Percentiles rank a stretch among this genome's conserved stretches.
Evolutionary conservation across 768 basidiomycete species (phyloP).

Genomic region (Tephrocybe sp.): DNA sequence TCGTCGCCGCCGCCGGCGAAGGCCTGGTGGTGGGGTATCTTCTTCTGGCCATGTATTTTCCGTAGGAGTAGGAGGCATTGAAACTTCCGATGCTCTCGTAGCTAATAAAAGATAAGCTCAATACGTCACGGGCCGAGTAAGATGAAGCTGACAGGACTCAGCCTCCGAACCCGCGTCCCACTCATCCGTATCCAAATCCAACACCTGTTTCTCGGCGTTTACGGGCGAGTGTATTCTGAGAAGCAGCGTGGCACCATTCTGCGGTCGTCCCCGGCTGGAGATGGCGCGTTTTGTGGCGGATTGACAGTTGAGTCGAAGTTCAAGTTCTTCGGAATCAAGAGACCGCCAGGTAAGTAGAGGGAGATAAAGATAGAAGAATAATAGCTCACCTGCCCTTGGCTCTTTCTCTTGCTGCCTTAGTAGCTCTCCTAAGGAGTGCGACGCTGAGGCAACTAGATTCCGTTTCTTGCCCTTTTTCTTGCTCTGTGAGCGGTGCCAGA

Average conservation of each 20-base stretch:
- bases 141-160: constrained; percentile 14
- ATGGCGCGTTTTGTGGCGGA: constrained; percentile 27
- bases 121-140: background rate
- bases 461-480: constrained; percentile 65
- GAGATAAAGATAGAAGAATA: background rate
- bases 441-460: constrained; percentile 51
- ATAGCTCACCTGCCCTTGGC: constrained; percentile 35
- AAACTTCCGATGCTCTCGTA: constrained; percentile 14
- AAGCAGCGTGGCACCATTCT: constrained; percentile 36
- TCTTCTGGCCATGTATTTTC: constrained; percentile 11
- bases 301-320: constrained; percentile 47
- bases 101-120: constrained; percentile 1
- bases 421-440: constrained; percentile 54
- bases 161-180: constrained; percentile 11
- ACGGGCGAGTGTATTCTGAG: constrained; percentile 27
- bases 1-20: constrained; percentile 28
- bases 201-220: background rate
- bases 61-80: constrained; percentile 17
- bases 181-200: background rate
- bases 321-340: constrained; percentile 32
- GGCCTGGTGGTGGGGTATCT: background rate
- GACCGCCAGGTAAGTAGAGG: background rate
- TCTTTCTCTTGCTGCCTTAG: constrained; percentile 46
- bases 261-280: constrained; percentile 38
- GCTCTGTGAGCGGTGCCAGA: constrained; percentile 58